phyloP scores from a whole-genome alignment of 1,139 yeast genomes.

The Debaryomyces singareniensis region DNA sequence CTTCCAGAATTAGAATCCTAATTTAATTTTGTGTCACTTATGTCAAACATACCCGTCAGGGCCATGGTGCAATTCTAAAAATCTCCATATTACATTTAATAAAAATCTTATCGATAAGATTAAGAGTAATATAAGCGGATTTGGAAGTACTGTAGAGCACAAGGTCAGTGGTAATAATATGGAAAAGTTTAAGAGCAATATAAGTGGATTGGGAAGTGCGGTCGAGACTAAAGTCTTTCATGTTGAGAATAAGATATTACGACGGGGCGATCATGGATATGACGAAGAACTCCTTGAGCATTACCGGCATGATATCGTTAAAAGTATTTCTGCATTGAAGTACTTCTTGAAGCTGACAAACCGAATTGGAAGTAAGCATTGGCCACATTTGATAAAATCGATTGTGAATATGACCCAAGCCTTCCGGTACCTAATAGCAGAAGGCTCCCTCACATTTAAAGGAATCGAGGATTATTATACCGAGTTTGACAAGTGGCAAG shows the following conservation, averaged over 20 bases:
- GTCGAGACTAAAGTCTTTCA: background rate
- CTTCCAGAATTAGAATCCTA: no score
- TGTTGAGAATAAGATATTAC: background rate
- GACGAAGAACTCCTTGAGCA: conserved; percentile 1
- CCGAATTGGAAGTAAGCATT: conserved; percentile 23
- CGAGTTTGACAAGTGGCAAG: conserved; percentile 26
- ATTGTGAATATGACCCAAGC: conserved; percentile 26
- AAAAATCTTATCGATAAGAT: no score
- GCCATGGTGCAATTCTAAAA: no score
- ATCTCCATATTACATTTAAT: no score
- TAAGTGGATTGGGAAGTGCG: background rate
- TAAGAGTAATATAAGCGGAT: background rate
- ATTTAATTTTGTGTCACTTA: no score
- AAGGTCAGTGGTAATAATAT: no score
- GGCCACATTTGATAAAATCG: conserved; percentile 31
- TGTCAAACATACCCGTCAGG: no score
- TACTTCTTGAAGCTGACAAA: conserved; percentile 31
- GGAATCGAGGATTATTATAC: conserved; percentile 37
- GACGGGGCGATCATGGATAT: background rate
- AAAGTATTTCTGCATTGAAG: conserved; percentile 37
- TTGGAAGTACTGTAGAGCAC: background rate
- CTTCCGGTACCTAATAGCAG: conserved; percentile 30
- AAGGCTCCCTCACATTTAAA: conserved; percentile 35
- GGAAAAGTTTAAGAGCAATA: background rate
- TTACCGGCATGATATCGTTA: conserved; percentile 26